Evolutionary conservation across 306 rosid species (phyloP), one percentile per base, ranked within the genome.

Genomic region (Quercus engelmannii): DNA sequence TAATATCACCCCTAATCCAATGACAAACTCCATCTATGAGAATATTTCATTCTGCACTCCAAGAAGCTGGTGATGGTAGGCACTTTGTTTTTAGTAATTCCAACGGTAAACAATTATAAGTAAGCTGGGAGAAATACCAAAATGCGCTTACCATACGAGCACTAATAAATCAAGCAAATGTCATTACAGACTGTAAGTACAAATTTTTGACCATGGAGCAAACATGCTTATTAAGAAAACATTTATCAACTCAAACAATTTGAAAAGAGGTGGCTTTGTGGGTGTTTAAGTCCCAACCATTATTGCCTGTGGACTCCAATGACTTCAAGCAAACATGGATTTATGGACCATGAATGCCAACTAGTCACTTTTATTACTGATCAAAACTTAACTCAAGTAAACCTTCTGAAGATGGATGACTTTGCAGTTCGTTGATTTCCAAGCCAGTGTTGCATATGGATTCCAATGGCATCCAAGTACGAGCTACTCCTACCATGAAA

Each of bases 361-460:
- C 25, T n/a, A 8, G 21, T 20, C 64, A 58, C 25, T 21, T 23
- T 58, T 9, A 20, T 58, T 9, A 38, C 23, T 10, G 9, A 25
- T 8, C 23, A 6, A 58, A 58, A 25, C 31, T 59, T 11, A 3
- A 13, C 12, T 59, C 65, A 59, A 88, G 83, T 89, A 85, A 90
- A 94, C 75, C 72, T 63, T 85, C 81, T 94, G 88, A 92, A 94
- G 78, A 87, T 71, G 55, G 92, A 90, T 11, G 90, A 61, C 83
- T 76, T 91, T 46, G 87, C 71, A 74, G 79, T 28, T 78, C 78
- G 90, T 80, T 91, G 97, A 80, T 78, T 92, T 78, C 97, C 99
- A 0, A 92, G 87, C 99, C 99, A 94, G 56, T 94, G 97, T 51
- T 94, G 97, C 98, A 92, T 94, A 71, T 94, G 99, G 78, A 91